Base-by-base conservation (phyloP, 805 yeast genomes). In the Lipomyces anomalus region DNA sequence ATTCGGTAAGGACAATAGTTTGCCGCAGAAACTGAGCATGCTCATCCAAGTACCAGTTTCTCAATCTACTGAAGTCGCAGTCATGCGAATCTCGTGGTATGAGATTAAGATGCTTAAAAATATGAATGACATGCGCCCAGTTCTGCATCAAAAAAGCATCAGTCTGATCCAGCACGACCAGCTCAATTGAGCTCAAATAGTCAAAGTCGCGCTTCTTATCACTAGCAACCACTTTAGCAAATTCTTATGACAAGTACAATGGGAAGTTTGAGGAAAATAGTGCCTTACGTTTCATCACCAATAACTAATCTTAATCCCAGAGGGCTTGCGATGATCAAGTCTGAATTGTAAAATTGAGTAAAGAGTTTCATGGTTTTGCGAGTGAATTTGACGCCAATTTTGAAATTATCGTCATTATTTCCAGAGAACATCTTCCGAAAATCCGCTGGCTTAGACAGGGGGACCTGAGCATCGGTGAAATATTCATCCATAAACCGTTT, bases 21-120 rank as follows among this genome's bases (percentile, higher is more conserved):
- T 92, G 98, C 22, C 96, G 76, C 44, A 90, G 71, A 42, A 70
- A 69, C 52, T 70, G 73, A 11, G 85, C 81, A 56, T 85, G 80
- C 51, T 86, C 94, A 59, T 92, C 89, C 53, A 92, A 80, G 30
- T 83, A 80, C 94, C 95, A 89, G 83, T 84, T 82, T 57, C 96
- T 75, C 32, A 92, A 81, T 56, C 98, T 75, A 46, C 92, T 79
- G 64, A 92, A 92, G 65, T 92, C 98, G 13, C 95, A 83, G 46
- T 79, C 83, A 52, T 79, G 88, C 53, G 84, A 80, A 41, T 82
- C 78, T 52, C 78, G 76, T 4, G 97, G 97, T 38, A 88, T 78
- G 45, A 73, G 69, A 64, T 89, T 88, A 46, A 88, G 55, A 60
- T 82, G 79, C 52, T 79, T 78, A 55, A 81, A 68, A n/a, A 83